Conservation (phyloP, 176 grass and related monocot species). For the Oryza glaberrima region DNA sequence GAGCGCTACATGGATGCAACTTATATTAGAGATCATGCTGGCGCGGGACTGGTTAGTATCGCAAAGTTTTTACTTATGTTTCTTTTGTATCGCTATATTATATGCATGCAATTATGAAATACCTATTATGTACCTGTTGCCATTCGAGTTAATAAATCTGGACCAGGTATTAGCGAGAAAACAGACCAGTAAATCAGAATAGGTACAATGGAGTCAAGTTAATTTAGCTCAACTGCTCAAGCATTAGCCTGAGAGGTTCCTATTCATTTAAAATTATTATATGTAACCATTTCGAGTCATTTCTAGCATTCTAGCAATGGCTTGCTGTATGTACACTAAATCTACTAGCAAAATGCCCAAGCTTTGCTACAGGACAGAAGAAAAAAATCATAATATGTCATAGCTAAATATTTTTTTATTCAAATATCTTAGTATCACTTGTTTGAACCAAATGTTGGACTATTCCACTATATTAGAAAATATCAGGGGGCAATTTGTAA, state of each 20-base stretch:
- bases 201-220: neutral
- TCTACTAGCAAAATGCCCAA: no score
- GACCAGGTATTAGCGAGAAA: neutral
- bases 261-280: neutral
- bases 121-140: neutral
- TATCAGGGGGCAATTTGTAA: no score
- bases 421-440: no score
- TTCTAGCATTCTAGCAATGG: neutral
- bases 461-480: no score
- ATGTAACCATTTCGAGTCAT: neutral
- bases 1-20: conserved; percentile 78
- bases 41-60: conserved; percentile 78
- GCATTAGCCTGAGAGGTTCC: neutral
- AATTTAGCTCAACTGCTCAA: neutral
- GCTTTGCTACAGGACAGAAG: no score
- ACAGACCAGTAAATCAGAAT: no score
- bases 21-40: conserved; percentile 83
- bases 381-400: no score
- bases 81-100: conserved; percentile 8
- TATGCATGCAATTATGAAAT: conserved; percentile 13
- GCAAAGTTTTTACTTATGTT: neutral
- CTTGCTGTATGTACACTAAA: neutral
- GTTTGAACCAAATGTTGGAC: no score
- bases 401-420: no score
- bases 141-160: conserved; percentile 19